Conservation (phyloP, 805 yeast genomes). For the Nakazawaea siamensis region DNA sequence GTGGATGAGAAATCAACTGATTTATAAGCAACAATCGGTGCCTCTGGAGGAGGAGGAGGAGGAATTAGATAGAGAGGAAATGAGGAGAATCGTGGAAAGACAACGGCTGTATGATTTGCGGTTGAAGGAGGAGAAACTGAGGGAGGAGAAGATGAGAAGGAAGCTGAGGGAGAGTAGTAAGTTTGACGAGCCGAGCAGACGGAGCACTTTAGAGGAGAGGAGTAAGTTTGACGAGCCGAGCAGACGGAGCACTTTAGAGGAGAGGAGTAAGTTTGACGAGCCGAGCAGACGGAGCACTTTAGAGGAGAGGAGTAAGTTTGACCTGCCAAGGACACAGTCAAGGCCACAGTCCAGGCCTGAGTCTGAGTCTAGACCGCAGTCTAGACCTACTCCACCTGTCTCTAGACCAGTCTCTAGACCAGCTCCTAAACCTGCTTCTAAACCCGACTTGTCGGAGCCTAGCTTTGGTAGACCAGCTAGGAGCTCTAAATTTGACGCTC, state of each 20-base stretch:
- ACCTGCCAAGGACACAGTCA: not conserved
- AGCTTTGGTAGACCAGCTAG: not conserved
- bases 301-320: conserved; percentile 1
- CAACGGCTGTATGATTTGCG: conserved; percentile 31
- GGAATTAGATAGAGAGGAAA: conserved; percentile 34
- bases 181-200: conserved; percentile 2
- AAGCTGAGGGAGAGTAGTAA: not conserved
- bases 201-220: not conserved
- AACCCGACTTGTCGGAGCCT: too few species aligned
- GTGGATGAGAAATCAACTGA: conserved; percentile 63
- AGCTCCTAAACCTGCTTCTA: not conserved
- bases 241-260: not conserved
- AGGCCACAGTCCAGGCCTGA: conserved; percentile 1
- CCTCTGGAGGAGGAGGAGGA: conserved; percentile 29
- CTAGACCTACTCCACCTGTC: not conserved
- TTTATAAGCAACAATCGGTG: conserved; percentile 33
- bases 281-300: not conserved
- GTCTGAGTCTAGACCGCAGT: not conserved
- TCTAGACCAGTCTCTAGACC: not conserved
- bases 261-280: conserved; percentile 4
- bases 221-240: conserved; percentile 6
- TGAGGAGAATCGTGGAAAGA: conserved; percentile 27
- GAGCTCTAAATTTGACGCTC: conserved; percentile 11
- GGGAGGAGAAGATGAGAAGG: conserved; percentile 12
- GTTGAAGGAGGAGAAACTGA: conserved; percentile 12